Conservation (phyloP, 1,284 basidiomycete species). For the Exobasidium cylindrosporum region DNA sequence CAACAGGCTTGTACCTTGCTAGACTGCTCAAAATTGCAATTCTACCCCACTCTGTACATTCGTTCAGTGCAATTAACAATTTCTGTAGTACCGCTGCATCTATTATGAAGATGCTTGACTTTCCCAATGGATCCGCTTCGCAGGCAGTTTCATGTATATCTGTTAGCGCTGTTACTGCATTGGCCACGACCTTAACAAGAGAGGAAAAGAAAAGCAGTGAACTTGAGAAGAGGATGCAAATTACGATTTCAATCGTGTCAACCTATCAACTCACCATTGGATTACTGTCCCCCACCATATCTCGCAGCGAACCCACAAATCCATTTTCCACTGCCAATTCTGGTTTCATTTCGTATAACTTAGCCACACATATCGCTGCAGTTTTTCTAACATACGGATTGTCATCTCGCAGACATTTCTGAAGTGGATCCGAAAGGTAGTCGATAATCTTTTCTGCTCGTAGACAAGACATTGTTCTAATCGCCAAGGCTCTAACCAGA, state of each 20-base stretch:
- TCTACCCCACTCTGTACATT: conserved; percentile 98
- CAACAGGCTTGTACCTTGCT: conserved; percentile 74
- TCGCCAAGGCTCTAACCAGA: conserved; percentile 89
- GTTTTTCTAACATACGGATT: conserved; percentile 91
- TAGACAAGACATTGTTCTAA: conserved; percentile 95
- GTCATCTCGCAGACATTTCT: conserved; percentile 85
- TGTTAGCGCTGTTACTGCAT: conserved; percentile 85
- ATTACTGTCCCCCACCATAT: conserved; percentile 88
- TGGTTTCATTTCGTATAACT: conserved; percentile 93
- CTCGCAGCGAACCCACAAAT: conserved; percentile 79
- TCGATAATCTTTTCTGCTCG: conserved; percentile 98
- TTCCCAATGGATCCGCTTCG: conserved; percentile 31
- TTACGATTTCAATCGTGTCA: background rate
- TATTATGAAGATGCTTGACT: conserved; percentile 72
- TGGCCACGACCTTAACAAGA: conserved; percentile 69
- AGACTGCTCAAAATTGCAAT: conserved; percentile 86
- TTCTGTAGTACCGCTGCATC: conserved; percentile 79
- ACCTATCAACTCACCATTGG: conserved; percentile 68
- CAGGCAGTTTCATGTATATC: conserved; percentile 72
- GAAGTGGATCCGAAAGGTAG: conserved; percentile 89
- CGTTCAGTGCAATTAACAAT: conserved; percentile 89
- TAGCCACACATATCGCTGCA: conserved; percentile 88
- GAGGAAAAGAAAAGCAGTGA: conserved; percentile 21
- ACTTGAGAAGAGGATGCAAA: no score
- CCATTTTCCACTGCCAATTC: conserved; percentile 91